A percentile compares a stretch with the other conserved stretches of the same genome.
These are phyloP conservation scores for Fraxinus albicans DNA, from an alignment of 305 asterid genomes.

Conservation along the genomic window DNA sequence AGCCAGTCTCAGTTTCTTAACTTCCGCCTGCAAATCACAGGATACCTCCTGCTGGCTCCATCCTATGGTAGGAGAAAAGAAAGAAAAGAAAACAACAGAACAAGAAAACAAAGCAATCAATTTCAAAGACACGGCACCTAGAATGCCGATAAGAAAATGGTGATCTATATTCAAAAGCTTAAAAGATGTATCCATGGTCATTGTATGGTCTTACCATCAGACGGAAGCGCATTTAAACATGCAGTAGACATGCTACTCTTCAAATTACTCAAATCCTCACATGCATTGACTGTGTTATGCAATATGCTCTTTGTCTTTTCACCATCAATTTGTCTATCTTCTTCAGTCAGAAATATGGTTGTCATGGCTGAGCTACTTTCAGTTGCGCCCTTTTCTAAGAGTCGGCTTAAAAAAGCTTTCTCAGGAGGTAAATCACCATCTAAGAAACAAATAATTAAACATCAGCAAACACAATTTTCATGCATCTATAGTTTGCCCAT, in stretches of 20 bases:
- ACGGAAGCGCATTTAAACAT: conserved; percentile 42
- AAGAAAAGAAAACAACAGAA: conserved; percentile 18
- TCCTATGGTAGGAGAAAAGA: conserved; percentile 45
- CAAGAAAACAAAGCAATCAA: not conserved
- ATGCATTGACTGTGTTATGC: conserved; percentile 47
- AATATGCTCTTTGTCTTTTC: conserved; percentile 43
- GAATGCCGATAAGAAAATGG: conserved; percentile 12
- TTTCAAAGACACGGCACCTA: not conserved
- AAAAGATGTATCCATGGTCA: not conserved
- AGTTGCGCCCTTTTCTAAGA: conserved; percentile 76
- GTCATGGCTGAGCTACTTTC: conserved; percentile 63
- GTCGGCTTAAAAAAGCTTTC: conserved; percentile 65
- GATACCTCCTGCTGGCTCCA: conserved; percentile 49
- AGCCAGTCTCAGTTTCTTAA: conserved; percentile 56
- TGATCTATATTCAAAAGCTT: conserved; percentile 17
- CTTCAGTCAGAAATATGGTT: conserved; percentile 33
- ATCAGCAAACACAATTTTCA: conserved; percentile 26
- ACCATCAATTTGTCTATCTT: conserved; percentile 40
- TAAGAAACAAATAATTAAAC: conserved; percentile 33
- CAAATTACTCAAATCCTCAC: conserved; percentile 54
- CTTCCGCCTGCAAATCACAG: conserved; percentile 54
- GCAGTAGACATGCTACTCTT: conserved; percentile 53
- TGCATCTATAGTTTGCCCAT: not conserved
- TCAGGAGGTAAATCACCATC: conserved; percentile 60
- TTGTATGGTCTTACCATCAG: conserved; percentile 56